These are phyloP conservation scores for Mrakia gelida DNA, from an alignment of 768 basidiomycete species.

Conservation along the genomic window DNA sequence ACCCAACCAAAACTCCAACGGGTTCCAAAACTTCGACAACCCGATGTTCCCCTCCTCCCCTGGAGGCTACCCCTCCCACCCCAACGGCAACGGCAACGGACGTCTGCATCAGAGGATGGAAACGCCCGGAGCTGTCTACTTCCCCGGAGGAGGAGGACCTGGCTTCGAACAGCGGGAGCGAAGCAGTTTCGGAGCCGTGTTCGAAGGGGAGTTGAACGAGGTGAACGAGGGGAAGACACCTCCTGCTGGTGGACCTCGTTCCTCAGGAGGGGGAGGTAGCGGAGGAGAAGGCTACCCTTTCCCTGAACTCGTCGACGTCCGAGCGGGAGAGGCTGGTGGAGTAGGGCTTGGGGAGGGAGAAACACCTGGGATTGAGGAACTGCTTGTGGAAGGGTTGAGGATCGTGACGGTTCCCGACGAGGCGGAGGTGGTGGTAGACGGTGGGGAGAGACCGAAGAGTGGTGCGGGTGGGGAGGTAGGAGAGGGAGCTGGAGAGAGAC, in stretches of 20 bases:
- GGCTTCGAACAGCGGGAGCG: not conserved
- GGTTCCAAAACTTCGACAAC: conserved; percentile 7
- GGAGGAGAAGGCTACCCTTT: conserved; percentile 2
- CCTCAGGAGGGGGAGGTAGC: too few relatives aligned
- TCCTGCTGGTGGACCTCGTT: not conserved
- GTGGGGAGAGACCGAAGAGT: not conserved
- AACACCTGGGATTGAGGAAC: not conserved
- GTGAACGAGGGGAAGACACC: not conserved
- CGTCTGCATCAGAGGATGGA: conserved; percentile 10
- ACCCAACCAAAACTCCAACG: not conserved
- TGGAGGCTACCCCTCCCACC: not conserved
- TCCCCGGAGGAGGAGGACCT: not conserved
- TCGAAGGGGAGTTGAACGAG: not conserved
- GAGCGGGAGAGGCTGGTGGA: not conserved
- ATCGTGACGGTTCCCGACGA: not conserved
- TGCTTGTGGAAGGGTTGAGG: not conserved
- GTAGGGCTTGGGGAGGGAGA: not conserved
- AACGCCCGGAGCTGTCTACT: conserved; percentile 19
- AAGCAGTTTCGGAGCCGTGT: not conserved
- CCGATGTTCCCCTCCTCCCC: conserved; percentile 29
- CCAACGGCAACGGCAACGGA: too few relatives aligned
- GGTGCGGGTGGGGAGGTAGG: too few relatives aligned
- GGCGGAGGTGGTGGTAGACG: not conserved
- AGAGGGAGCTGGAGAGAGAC: not conserved
- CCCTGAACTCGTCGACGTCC: not conserved